phyloP scores from a whole-genome alignment of 805 yeast genomes.

The Wickerhamomyces chambardii region DNA sequence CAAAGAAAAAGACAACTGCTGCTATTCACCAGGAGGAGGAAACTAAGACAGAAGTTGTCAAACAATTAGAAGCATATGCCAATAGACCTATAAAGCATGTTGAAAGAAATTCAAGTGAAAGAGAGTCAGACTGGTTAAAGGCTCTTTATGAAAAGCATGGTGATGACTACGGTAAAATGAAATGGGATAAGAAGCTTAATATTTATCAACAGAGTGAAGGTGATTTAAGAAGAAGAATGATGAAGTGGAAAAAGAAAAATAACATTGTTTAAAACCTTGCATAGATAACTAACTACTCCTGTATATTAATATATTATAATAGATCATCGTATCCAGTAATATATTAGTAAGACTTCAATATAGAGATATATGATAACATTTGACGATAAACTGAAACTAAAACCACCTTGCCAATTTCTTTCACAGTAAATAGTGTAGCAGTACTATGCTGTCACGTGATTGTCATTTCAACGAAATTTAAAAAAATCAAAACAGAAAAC shows the following conservation, averaged over 20 bases:
- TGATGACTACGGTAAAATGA: slow-evolving; percentile 83
- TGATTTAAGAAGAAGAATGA: slow-evolving; percentile 64
- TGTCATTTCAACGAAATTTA: too few species aligned
- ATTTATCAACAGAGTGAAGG: slow-evolving; percentile 80
- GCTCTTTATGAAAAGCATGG: slow-evolving; percentile 69
- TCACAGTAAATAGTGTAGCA: too few species aligned
- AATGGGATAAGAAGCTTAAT: slow-evolving; percentile 83
- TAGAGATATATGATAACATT: too few species aligned
- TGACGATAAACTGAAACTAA: too few species aligned
- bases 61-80: slow-evolving; percentile 59
- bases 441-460: too few species aligned
- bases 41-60: slow-evolving; percentile 48
- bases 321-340: too few species aligned
- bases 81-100: slow-evolving; percentile 27
- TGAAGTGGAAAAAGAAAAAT: slow-evolving; percentile 55
- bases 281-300: too few species aligned
- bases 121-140: slow-evolving; percentile 71
- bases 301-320: too few species aligned
- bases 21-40: slow-evolving; percentile 13
- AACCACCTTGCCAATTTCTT: too few species aligned
- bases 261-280: slow-evolving; percentile 20
- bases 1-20: slow-evolving; percentile 2
- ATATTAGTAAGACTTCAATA: too few species aligned
- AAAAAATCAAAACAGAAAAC: too few species aligned
- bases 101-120: slow-evolving; percentile 51